Evolutionary conservation across 2,329 filamentous ascomycete genomes (phyloP).

Genomic region (Phaeosphaeria sp.): DNA sequence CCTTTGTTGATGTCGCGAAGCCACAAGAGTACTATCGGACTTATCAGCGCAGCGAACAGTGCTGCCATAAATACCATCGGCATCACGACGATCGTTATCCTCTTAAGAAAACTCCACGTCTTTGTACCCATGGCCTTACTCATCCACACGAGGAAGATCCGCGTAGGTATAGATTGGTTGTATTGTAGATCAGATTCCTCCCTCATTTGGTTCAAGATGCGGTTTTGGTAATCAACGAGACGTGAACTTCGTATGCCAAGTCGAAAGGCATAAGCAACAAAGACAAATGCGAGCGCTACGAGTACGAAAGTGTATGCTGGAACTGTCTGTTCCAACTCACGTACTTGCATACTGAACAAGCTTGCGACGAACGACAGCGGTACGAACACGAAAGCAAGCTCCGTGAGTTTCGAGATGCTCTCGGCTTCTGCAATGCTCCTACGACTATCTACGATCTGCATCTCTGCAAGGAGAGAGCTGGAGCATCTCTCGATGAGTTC

Average conservation of each 20-base stretch:
- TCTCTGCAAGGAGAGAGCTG: slow-evolving; percentile 45
- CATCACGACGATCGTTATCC: slow-evolving; percentile 3
- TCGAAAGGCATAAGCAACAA: slow-evolving; percentile 15
- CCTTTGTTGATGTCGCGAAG: slow-evolving; percentile 17
- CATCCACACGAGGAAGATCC: slow-evolving; percentile 14
- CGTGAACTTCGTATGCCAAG: slow-evolving; percentile 17
- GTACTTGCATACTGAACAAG: slow-evolving; percentile 39
- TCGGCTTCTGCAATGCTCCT: slow-evolving; percentile 39
- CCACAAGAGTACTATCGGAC: slow-evolving; percentile 22
- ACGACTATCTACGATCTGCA: slow-evolving; percentile 36
- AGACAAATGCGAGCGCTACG: slow-evolving; percentile 14
- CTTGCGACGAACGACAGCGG: slow-evolving; percentile 36
- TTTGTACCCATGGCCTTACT: neutral
- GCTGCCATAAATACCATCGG: slow-evolving; percentile 6
- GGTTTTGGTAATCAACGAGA: slow-evolving; percentile 15
- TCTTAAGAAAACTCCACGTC: neutral
- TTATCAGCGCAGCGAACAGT: slow-evolving; percentile 15
- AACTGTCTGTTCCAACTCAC: slow-evolving; percentile 25
- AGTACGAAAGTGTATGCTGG: slow-evolving; percentile 12
- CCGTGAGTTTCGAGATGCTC: slow-evolving; percentile 38
- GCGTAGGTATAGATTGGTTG: slow-evolving; percentile 18
- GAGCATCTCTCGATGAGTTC: slow-evolving; percentile 29
- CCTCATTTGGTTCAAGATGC: slow-evolving; percentile 7
- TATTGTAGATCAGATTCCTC: slow-evolving; percentile 13
- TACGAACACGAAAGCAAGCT: slow-evolving; percentile 43